Conservation (phyloP, 768 basidiomycete species). For the Boletus speciosus region DNA sequence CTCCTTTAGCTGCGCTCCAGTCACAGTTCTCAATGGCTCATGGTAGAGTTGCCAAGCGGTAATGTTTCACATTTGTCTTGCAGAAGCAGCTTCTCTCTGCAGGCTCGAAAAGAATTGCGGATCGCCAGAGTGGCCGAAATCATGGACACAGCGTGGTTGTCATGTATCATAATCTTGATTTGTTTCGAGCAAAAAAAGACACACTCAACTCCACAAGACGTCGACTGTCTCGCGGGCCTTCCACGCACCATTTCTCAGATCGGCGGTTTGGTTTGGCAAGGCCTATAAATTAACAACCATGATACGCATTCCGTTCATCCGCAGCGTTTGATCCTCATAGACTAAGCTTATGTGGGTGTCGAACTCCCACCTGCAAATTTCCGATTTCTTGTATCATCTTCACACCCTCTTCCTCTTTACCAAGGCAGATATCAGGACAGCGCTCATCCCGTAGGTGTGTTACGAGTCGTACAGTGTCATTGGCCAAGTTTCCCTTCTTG, state of each 20-base stretch:
- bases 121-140: too few relatives aligned
- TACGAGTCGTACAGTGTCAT: not conserved
- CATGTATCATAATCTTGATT: too few relatives aligned
- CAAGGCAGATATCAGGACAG: constrained; percentile 16
- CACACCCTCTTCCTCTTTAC: constrained; percentile 24
- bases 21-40: too few relatives aligned
- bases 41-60: too few relatives aligned
- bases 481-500: too few relatives aligned
- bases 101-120: not conserved
- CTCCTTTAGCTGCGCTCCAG: too few relatives aligned
- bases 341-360: not conserved
- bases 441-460: constrained; percentile 20
- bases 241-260: not conserved
- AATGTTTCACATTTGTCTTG: too few relatives aligned
- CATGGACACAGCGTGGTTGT: not conserved
- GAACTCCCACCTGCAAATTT: not conserved
- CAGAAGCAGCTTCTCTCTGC: not conserved
- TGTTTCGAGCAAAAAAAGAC: not conserved
- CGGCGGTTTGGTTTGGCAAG: not conserved
- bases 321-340: not conserved
- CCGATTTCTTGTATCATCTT: constrained; percentile 11
- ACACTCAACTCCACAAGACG: too few relatives aligned
- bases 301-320: not conserved
- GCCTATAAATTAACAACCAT: constrained; percentile 6
- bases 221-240: too few relatives aligned